Percentiles rank a stretch among this genome's conserved stretches.
Evolutionary conservation across 2,329 filamentous ascomycete species (phyloP).

Genomic region (Aspergillus ochraceus): DNA sequence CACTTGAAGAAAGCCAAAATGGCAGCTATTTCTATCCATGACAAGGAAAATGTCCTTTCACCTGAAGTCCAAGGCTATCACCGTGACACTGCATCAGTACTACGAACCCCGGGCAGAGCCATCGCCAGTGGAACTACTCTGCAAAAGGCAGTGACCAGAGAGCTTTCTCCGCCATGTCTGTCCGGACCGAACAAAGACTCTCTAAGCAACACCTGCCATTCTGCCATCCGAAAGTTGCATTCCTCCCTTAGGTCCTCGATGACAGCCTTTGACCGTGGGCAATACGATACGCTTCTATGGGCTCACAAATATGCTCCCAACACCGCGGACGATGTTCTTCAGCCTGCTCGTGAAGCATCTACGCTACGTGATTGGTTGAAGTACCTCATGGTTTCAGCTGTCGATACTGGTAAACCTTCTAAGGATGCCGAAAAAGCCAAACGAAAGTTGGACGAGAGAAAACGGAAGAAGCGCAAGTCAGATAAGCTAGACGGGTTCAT

Average conservation of each 20-base stretch:
- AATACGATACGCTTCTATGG: conserved; percentile 75
- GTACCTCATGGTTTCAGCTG: conserved; percentile 71
- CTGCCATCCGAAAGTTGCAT: conserved; percentile 62
- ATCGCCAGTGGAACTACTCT: conserved; percentile 31
- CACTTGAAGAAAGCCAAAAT: conserved; percentile 42
- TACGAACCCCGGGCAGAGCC: conserved; percentile 32
- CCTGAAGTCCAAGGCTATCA: not conserved
- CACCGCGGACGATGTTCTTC: conserved; percentile 70
- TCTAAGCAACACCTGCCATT: conserved; percentile 44
- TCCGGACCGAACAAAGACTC: conserved; percentile 1
- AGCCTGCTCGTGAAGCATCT: conserved; percentile 67
- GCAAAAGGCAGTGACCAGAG: conserved; percentile 28
- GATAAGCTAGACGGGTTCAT: conserved; percentile 80
- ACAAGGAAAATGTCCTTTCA: conserved; percentile 35
- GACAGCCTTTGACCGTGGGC: conserved; percentile 77
- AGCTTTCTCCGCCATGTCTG: conserved; percentile 26
- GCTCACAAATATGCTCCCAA: conserved; percentile 79
- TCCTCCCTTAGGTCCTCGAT: conserved; percentile 60
- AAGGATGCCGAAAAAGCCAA: conserved; percentile 30
- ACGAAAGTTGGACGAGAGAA: conserved; percentile 28
- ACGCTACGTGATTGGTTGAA: conserved; percentile 80
- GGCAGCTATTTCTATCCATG: conserved; percentile 30
- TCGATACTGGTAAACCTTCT: conserved; percentile 59
- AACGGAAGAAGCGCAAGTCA: conserved; percentile 62
- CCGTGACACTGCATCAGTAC: conserved; percentile 2